A percentile compares a stretch with the other conserved stretches of the same genome.
Conservation (phyloP, 441 rosid species). For the Hura crepitans region DNA sequence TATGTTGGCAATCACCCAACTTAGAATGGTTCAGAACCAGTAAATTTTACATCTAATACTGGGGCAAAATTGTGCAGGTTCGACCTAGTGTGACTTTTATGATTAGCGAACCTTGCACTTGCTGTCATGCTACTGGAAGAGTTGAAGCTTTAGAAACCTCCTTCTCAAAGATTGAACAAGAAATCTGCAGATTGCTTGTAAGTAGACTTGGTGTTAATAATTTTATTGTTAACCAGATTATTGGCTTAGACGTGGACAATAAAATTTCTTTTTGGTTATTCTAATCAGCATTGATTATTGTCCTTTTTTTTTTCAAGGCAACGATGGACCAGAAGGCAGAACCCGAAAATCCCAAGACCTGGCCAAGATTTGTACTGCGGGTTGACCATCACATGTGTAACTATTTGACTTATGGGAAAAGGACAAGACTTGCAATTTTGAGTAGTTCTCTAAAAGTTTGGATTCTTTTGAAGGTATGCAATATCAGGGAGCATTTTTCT, state of each 20-base stretch:
- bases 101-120: constrained; percentile 90
- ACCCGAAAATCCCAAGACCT: constrained; percentile 66
- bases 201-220: constrained; percentile 31
- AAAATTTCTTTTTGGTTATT: no score
- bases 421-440: constrained; percentile 70
- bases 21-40: constrained; percentile 18
- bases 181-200: constrained; percentile 78
- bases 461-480: constrained; percentile 77
- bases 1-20: background rate
- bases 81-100: constrained; percentile 94
- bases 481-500: background rate
- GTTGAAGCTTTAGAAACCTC: constrained; percentile 96
- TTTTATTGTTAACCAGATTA: background rate
- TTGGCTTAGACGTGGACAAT: no score
- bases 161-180: constrained; percentile 92
- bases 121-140: constrained; percentile 94
- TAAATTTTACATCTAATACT: constrained; percentile 16
- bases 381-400: constrained; percentile 82
- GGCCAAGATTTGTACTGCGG: constrained; percentile 78
- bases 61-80: constrained; percentile 51
- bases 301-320: constrained; percentile 43
- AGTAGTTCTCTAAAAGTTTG: constrained; percentile 94
- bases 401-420: constrained; percentile 78
- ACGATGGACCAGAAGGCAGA: constrained; percentile 54
- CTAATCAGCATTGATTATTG: background rate